Evolutionary conservation across 2,329 filamentous ascomycete genomes (phyloP).

Genomic region (Aspergillus vadensis): DNA sequence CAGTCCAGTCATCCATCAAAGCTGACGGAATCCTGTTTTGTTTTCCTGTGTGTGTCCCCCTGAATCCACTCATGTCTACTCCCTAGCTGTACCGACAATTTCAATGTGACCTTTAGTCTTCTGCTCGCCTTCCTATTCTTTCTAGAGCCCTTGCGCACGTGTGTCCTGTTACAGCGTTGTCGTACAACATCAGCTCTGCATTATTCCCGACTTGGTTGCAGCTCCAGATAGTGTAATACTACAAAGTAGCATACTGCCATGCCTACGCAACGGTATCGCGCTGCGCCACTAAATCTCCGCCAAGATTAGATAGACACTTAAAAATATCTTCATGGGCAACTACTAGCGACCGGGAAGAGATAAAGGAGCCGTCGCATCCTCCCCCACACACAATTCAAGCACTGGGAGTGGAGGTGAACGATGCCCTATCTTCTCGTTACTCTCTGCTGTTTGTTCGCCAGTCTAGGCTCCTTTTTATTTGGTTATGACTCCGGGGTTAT

Average conservation of each 20-base stretch:
- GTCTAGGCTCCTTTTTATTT: constrained; percentile 52
- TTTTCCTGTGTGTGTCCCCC: neutral
- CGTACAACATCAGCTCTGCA: neutral
- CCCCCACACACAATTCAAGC: neutral
- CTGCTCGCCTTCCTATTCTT: neutral
- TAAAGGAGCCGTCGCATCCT: neutral
- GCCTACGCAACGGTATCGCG: neutral
- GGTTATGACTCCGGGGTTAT: constrained; percentile 51
- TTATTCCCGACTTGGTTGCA: neutral
- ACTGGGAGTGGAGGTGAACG: neutral
- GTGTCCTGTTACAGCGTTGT: neutral
- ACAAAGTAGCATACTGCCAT: neutral
- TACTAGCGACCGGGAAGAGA: neutral
- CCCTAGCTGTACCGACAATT: neutral
- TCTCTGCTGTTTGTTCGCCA: constrained; percentile 46
- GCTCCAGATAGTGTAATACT: neutral
- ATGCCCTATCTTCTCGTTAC: constrained; percentile 36
- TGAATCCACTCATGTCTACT: neutral
- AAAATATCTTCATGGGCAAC: neutral
- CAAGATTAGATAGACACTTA: neutral
- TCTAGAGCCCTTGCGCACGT: neutral
- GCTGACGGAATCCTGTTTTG: neutral
- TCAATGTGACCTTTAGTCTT: neutral
- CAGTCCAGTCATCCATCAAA: neutral
- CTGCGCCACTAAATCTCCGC: neutral